Evolutionary conservation across 2,329 filamentous ascomycete species (phyloP).

Genomic region (Cytospora piceae): DNA sequence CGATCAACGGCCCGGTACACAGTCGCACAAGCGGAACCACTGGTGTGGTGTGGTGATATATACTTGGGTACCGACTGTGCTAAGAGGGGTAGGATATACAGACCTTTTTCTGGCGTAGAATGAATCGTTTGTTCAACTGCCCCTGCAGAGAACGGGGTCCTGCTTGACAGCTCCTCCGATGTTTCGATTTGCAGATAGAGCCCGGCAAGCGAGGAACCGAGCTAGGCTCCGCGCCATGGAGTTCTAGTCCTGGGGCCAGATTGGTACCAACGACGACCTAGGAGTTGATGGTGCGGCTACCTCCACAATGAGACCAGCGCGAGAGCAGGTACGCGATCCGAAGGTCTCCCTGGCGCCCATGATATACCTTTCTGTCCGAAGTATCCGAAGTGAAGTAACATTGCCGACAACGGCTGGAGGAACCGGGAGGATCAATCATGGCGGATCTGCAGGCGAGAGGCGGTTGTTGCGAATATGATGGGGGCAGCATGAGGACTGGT

Average conservation of each 20-base stretch:
- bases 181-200: slow-evolving; percentile 17
- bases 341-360: slow-evolving; percentile 6
- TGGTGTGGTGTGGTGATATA: slow-evolving; percentile 23
- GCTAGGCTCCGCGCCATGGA: neutral
- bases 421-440: neutral
- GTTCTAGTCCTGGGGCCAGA: slow-evolving; percentile 7
- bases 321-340: slow-evolving; percentile 19
- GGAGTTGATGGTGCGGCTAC: slow-evolving; percentile 17
- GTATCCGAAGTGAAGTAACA: neutral
- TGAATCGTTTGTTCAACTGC: slow-evolving; percentile 21
- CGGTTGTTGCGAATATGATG: neutral
- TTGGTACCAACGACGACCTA: slow-evolving; percentile 16
- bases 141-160: slow-evolving; percentile 21
- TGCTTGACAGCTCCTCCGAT: slow-evolving; percentile 24
- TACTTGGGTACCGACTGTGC: slow-evolving; percentile 6
- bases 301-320: slow-evolving; percentile 14
- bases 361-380: neutral
- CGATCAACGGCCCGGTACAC: slow-evolving; percentile 15
- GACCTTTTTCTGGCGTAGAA: slow-evolving; percentile 4
- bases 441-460: slow-evolving; percentile 3
- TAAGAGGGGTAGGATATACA: slow-evolving; percentile 1
- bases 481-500: slow-evolving; percentile 1
- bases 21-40: slow-evolving; percentile 21
- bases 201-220: slow-evolving; percentile 9
- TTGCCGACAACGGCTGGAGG: neutral